These are phyloP conservation scores for Dillenia suffruticosa DNA, from an alignment of 164 flowering plant species.

Conservation along the genomic window DNA sequence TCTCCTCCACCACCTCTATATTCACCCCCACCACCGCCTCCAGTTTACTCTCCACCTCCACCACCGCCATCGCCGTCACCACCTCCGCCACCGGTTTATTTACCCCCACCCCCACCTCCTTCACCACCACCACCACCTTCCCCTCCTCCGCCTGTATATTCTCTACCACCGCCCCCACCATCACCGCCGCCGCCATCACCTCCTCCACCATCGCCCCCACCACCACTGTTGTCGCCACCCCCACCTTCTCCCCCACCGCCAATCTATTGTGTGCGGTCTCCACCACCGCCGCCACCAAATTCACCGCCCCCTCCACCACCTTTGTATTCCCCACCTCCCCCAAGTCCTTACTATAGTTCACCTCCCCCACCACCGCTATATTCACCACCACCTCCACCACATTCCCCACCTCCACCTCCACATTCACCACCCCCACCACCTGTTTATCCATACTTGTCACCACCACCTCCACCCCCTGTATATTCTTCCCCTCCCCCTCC, in stretches of 20 bases:
- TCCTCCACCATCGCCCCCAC: conserved; percentile 30
- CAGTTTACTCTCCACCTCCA: conserved; percentile 28
- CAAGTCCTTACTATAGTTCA: not conserved
- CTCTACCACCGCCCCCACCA: conserved; percentile 34
- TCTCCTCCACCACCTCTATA: conserved; percentile 21
- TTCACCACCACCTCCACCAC: conserved; percentile 23
- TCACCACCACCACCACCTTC: conserved; percentile 29
- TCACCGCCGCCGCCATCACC: conserved; percentile 35
- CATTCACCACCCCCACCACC: conserved; percentile 25
- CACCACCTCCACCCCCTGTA: conserved; percentile 12
- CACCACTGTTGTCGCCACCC: conserved; percentile 24
- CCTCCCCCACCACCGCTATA: conserved; percentile 8
- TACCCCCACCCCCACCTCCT: conserved; percentile 34
- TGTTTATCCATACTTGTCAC: conserved; percentile 13
- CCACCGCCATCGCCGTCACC: conserved; percentile 30
- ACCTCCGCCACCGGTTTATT: conserved; percentile 36
- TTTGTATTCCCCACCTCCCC: conserved; percentile 2
- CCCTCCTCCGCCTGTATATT: conserved; percentile 32
- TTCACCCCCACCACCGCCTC: conserved; percentile 39
- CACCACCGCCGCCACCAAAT: conserved; percentile 10
- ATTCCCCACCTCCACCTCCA: conserved; percentile 25
- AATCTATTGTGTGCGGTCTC: conserved; percentile 4
- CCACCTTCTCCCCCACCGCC: conserved; percentile 17
- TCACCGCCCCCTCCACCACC: conserved; percentile 13
- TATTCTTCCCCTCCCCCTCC: conserved; percentile 27